Conservation (phyloP, 345 rosid genomes). For the Citrus sp. region DNA sequence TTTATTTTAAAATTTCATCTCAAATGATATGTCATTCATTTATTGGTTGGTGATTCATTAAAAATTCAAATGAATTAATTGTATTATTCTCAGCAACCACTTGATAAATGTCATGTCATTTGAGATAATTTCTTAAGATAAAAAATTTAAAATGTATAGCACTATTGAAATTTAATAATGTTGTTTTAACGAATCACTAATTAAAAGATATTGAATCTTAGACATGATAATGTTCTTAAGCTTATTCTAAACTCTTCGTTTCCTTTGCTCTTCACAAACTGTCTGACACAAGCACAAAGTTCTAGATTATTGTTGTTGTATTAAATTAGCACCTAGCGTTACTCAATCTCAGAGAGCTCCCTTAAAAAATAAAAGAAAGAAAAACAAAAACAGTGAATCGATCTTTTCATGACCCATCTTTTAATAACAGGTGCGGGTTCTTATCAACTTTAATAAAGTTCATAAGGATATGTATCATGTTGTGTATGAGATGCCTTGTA, state of each 20-base stretch:
- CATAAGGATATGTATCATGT: not conserved
- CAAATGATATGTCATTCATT: too few relatives aligned
- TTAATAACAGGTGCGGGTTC: slow-evolving; percentile 14
- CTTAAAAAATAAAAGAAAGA: not conserved
- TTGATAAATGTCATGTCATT: too few relatives aligned
- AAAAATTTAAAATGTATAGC: accelerated
- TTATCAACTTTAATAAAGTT: slow-evolving; percentile 34
- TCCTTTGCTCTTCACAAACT: not conserved
- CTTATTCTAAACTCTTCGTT: not conserved
- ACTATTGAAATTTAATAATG: too few relatives aligned
- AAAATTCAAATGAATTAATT: too few relatives aligned
- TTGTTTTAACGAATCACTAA: not conserved
- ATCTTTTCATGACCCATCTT: not conserved
- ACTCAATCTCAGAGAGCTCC: not conserved
- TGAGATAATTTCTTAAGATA: accelerated
- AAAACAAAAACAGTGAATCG: not conserved
- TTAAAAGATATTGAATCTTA: not conserved
- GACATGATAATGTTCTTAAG: not conserved
- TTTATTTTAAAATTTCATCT: too few relatives aligned
- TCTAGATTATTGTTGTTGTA: not conserved
- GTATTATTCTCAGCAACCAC: accelerated
- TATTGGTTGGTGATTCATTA: too few relatives aligned
- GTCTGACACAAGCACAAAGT: not conserved
- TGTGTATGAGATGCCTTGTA: not conserved
- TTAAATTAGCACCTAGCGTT: not conserved